Evolutionary conservation across 2,329 filamentous ascomycete species (phyloP), one percentile per base, ranked within the genome.

Genomic region (Ceratocystiopsis sp.): DNA sequence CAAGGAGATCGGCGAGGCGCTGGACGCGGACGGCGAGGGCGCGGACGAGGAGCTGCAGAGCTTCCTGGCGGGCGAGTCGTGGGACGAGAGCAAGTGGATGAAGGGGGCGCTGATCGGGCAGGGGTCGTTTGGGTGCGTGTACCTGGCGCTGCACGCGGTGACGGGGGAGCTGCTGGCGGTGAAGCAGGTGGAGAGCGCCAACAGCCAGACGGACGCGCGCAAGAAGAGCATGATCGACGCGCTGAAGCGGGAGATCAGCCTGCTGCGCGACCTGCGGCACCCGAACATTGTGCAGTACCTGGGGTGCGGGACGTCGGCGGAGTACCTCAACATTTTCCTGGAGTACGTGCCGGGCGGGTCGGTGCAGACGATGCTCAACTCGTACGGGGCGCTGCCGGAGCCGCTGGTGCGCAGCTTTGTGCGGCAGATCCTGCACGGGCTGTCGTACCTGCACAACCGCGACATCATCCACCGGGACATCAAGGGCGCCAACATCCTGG

Each of bases 151-250:
- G 32, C 91, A 98, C 59, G 84, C 91, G 41, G 82, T 98, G 43
- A 98, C 91, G 16, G 91, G 89, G 55, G 91, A 96, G 63, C 80
- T 98, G 37, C 85, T 98, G 67, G 91, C 91, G 18, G 91, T 98
- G 47, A 98, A 98, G 67, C 91, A 98, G 62, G 91, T 98, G 42
- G 86, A 96, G 62, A 80, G 82, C 25, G 76, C 78, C 44, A 81
- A 83, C 57, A 84, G 80, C 53, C 78, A 84, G 57, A 84, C 78
- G 51, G 91, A 96, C 57, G 74, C 82, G 47, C 83, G 83, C 59
- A 98, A 96, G 71, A 93, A 93, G 66, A 84, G 78, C 66, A 98
- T 98, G 91, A 89, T 98, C 48, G 85, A 93, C 51, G 91, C 91
- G 1, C 70, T 98, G 42, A 95, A 96, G 66, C 84, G 89, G 53